These are phyloP conservation scores for Bryoglossum gracile DNA, from an alignment of 495 filamentous ascomycete genomes.

Conservation along the genomic window DNA sequence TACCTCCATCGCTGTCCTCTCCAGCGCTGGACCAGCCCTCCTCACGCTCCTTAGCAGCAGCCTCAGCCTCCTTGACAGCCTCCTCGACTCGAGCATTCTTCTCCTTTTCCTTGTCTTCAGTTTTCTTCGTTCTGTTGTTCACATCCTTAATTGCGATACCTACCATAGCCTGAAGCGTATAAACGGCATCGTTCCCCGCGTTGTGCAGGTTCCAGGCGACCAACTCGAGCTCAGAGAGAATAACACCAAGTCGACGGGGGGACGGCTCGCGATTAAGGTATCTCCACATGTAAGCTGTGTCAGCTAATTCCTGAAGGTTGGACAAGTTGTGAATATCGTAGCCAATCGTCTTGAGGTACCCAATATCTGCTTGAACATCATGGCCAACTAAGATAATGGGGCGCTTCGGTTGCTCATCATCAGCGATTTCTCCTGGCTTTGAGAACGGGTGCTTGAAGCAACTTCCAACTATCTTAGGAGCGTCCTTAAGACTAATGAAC, in stretches of 20 bases:
- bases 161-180: slow-evolving; percentile 71
- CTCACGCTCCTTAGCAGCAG: too few species aligned
- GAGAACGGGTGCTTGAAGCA: slow-evolving; percentile 48
- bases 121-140: slow-evolving; percentile 19
- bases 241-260: slow-evolving; percentile 43
- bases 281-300: slow-evolving; percentile 64
- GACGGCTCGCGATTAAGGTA: slow-evolving; percentile 43
- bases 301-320: slow-evolving; percentile 55
- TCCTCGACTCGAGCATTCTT: slow-evolving; percentile 28
- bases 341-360: slow-evolving; percentile 52
- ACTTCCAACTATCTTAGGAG: slow-evolving; percentile 34
- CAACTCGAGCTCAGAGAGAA: slow-evolving; percentile 61
- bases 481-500: slow-evolving; percentile 31
- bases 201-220: slow-evolving; percentile 68
- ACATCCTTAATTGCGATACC: slow-evolving; percentile 48
- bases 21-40: slow-evolving; percentile 23
- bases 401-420: slow-evolving; percentile 32
- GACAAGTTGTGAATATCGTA: slow-evolving; percentile 47
- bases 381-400: slow-evolving; percentile 77
- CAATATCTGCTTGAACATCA: slow-evolving; percentile 55
- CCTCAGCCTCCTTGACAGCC: too few species aligned
- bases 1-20: slow-evolving; percentile 21
- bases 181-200: slow-evolving; percentile 88
- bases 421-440: slow-evolving; percentile 7
- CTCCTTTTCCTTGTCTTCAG: slow-evolving; percentile 19